Evolutionary conservation across 441 rosid genomes (phyloP).

Genomic region (Monsonia emarginata): DNA sequence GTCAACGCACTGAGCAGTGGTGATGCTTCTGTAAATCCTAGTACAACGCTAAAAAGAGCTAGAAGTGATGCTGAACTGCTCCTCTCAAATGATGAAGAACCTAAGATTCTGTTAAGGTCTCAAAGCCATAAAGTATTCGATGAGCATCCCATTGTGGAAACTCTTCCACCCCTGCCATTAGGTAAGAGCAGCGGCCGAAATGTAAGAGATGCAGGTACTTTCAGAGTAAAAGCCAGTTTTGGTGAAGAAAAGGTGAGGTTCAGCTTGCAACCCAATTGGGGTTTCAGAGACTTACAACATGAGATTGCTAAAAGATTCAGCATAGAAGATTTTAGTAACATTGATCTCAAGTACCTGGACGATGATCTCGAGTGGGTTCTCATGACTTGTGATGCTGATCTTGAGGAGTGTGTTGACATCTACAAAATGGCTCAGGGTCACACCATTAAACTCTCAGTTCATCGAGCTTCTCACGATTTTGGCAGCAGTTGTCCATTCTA

Average conservation of each 20-base stretch:
- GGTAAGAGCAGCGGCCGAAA: conserved; percentile 11
- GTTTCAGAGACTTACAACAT: conserved; percentile 46
- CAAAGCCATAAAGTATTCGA: conserved; percentile 52
- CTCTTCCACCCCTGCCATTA: conserved; percentile 27
- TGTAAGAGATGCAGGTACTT: conserved; percentile 14
- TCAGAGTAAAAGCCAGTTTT: conserved; percentile 46
- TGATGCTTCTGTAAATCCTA: conserved; percentile 30
- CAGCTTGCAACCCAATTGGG: conserved; percentile 49
- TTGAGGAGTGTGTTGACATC: conserved; percentile 80
- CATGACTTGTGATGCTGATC: conserved; percentile 79
- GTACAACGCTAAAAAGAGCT: conserved; percentile 40
- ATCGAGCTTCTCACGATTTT: conserved; percentile 29
- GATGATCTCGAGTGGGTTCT: conserved; percentile 88
- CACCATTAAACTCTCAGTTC: conserved; percentile 51
- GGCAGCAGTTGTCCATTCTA: conserved; percentile 25
- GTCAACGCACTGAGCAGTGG: conserved; percentile 19
- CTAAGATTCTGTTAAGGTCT: conserved; percentile 40
- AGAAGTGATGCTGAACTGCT: conserved; percentile 42
- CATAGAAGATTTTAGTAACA: conserved; percentile 32
- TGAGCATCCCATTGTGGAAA: conserved; percentile 31
- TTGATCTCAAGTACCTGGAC: conserved; percentile 72
- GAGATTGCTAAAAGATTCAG: conserved; percentile 60
- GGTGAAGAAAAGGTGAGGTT: conserved; percentile 57
- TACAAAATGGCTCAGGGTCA: conserved; percentile 34
- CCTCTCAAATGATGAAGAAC: conserved; percentile 38